Conservation (phyloP, 2,329 filamentous ascomycete genomes). For the Ilyonectria mors-panacis region DNA sequence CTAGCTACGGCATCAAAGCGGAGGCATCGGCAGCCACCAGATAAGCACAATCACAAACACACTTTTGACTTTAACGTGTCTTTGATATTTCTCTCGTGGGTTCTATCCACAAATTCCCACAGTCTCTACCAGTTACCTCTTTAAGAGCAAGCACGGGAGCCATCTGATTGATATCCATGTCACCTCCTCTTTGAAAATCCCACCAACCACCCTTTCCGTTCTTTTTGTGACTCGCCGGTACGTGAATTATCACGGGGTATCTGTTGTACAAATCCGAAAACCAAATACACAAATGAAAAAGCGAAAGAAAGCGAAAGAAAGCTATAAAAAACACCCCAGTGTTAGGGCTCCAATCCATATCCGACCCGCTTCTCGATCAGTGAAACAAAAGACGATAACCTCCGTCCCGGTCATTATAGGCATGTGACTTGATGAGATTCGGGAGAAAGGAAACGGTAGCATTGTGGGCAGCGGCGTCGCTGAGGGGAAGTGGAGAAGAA, state of each 20-base stretch:
- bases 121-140: conserved; percentile 38
- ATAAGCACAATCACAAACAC: background rate
- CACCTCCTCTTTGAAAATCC: conserved; percentile 5
- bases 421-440: conserved; percentile 6
- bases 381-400: conserved; percentile 4
- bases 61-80: conserved; percentile 19
- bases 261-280: conserved; percentile 49
- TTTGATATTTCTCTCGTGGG: conserved; percentile 24
- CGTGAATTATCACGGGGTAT: conserved; percentile 47
- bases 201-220: conserved; percentile 13
- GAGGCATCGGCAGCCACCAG: background rate
- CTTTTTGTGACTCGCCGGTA: conserved; percentile 34
- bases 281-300: conserved; percentile 30
- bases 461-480: conserved; percentile 28
- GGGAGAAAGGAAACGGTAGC: conserved; percentile 13
- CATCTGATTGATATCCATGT: conserved; percentile 24
- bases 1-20: background rate
- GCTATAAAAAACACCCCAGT: conserved; percentile 17
- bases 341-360: conserved; percentile 12
- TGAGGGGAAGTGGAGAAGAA: conserved; percentile 21
- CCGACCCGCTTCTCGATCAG: conserved; percentile 1
- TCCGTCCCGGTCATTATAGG: conserved; percentile 15
- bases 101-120: conserved; percentile 26
- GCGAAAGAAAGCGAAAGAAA: conserved; percentile 42
- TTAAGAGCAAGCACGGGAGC: conserved; percentile 23